These are phyloP conservation scores for Isabelozyma pseudorhagii DNA, from an alignment of 805 yeast genomes.

Conservation along the genomic window DNA sequence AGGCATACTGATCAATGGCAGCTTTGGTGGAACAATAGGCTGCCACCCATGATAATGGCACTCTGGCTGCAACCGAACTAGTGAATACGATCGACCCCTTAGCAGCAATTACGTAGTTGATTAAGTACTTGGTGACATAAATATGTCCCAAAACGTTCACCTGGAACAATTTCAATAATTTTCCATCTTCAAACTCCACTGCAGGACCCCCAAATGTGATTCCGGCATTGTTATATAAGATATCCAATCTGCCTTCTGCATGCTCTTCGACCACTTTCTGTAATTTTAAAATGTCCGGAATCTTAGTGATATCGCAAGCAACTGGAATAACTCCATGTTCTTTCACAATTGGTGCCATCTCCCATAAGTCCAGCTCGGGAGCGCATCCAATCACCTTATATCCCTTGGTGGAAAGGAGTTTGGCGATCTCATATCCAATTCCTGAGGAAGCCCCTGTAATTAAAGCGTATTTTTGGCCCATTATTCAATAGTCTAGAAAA, in stretches of 20 bases:
- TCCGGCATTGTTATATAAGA: slow-evolving; percentile 44
- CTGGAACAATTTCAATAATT: slow-evolving; percentile 17
- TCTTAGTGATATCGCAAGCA: slow-evolving; percentile 34
- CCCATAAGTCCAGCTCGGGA: slow-evolving; percentile 12
- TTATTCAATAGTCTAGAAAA: no score
- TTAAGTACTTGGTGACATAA: slow-evolving; percentile 30
- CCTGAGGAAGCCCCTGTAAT: slow-evolving; percentile 61
- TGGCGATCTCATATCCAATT: slow-evolving; percentile 49
- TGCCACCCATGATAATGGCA: slow-evolving; percentile 31
- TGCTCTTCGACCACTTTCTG: slow-evolving; percentile 4
- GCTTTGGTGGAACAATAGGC: slow-evolving; percentile 38
- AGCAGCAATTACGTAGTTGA: slow-evolving; percentile 25
- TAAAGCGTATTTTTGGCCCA: slow-evolving; percentile 10
- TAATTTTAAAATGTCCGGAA: slow-evolving; percentile 18
- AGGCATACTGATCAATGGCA: slow-evolving; percentile 36
- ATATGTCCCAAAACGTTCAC: slow-evolving; percentile 40
- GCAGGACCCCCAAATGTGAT: slow-evolving; percentile 25
- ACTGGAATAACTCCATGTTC: slow-evolving; percentile 26
- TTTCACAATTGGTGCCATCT: slow-evolving; percentile 20
- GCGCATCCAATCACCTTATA: slow-evolving; percentile 34
- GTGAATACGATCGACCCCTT: slow-evolving; percentile 39
- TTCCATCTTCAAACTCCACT: slow-evolving; percentile 23
- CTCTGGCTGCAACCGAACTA: slow-evolving; percentile 29
- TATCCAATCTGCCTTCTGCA: slow-evolving; percentile 29
- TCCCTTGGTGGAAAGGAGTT: slow-evolving; percentile 39